Base-by-base conservation (phyloP, 75 land plant genomes). In the Sequoiadendron giganteum region DNA sequence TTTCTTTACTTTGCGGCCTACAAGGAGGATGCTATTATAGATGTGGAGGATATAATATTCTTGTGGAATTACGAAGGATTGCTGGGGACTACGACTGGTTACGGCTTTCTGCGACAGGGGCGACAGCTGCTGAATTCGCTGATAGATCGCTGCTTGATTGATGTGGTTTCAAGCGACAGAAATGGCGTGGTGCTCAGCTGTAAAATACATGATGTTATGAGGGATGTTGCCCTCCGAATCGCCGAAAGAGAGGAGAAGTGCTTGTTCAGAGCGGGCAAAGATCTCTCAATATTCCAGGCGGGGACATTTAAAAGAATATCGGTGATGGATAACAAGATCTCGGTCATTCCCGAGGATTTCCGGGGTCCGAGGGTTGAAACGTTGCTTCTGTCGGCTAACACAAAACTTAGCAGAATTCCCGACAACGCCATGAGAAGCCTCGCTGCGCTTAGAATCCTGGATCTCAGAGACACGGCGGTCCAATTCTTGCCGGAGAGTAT, bases 21-120 rank as follows among this genome's bases (percentile, higher is more conserved):
- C 1, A 39, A 39, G 43, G 82, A 79, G 21, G 82, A 79, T 36
- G 82, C 18, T 1, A 25, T 15, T 16, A 42, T 79, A 18, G 82
- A 79, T 8, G 25, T 21, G 25, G 82, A 79, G 43, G 40, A 79
- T 16, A 21, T 79, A 18, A 19, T 42, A 8, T 42, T 39, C 8
- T 25, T 79, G 10, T 79, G 82, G 82, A 38, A 39, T 79, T 39
- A 15, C 8, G 82, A 79, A 79, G 82, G 82, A 79, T 79, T 79
- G 25, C 82, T 79, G 28, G 82, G 82, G 25, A 19, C 1, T 16
- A 19, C 82, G 43, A 40, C 7, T 15, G 47, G 10, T 42, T 19
- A 79, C 9, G 25, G 82, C 16, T 19, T 21, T 5, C 45, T 39
- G 43, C 45, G 39, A 42, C 16, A 39, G 3, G 82, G 82, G 21